Evolutionary conservation across 352 stramenopile species (phyloP), one percentile per base, ranked within the genome.

Genomic region (Phytopythium delawarense): DNA sequence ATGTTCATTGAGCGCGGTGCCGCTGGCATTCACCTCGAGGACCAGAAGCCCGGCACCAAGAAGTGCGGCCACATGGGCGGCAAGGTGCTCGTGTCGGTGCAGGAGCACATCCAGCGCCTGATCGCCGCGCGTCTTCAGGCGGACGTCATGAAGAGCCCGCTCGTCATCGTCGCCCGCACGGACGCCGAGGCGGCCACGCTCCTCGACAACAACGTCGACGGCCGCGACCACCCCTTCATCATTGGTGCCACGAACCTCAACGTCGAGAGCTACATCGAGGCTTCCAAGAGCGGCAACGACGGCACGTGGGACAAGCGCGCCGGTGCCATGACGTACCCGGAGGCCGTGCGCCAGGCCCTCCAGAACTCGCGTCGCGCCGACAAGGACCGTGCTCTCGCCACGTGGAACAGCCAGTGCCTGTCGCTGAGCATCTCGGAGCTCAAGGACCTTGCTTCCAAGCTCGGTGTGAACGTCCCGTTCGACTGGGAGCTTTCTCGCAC

Each of bases 11-110:
- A 99, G 71, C 91, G 93, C 58, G 97, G 97, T 21, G 97, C 96
- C n/a, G 90, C 96, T 7, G 97, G 96, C 57, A 96, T 99, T 59
- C 97, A 99, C 84, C 93, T 99, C 58, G 97, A 99, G 76, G 97
- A 99, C 81, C 97, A 99, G 81, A 98, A 98, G 75, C 94, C 96
- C 7, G 96, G 97, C 66, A 99, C 96, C 2, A 99, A 99, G 79
- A 99, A 99, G 78, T 99, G 97, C 72, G 97, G 97, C 44, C 97
- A 99, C 82, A 99, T 99, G 96, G 96, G 96, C 34, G 96, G 96
- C 53, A 99, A 99, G 79, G 96, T 99, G 52, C 84, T 99, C 13
- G 96, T 99, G 23, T 96, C 94, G 23, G 98, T 97, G 15, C 87
- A 98, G 71, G 97, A 99, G 79, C 96, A 99, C 77, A 94, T 98